Percentiles rank a stretch among this genome's conserved stretches.
These are phyloP conservation scores for Trametes polyzona DNA, from an alignment of 1,284 basidiomycete genomes.

Conservation along the genomic window DNA sequence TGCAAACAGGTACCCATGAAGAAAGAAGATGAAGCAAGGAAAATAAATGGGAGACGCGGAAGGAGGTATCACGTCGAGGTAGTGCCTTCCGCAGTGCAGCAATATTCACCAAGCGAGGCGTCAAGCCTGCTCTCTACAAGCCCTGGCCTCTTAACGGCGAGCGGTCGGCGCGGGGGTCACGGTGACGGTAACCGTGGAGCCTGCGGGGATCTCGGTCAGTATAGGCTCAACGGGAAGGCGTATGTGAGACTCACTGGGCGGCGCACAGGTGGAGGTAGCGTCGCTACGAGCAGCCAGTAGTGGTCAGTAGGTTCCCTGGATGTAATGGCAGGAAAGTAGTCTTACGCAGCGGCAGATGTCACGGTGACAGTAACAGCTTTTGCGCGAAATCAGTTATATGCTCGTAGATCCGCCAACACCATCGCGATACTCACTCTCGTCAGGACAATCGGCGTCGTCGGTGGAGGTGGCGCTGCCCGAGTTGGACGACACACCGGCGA, in stretches of 20 bases:
- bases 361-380: constrained; percentile 30
- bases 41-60: constrained; percentile 4
- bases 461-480: constrained; percentile 11
- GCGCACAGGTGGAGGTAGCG: constrained; percentile 16
- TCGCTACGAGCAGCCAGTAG: not conserved
- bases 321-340: not conserved
- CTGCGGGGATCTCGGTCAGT: not conserved
- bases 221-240: not conserved
- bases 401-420: not conserved
- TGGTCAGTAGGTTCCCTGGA: not conserved
- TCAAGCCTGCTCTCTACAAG: not conserved
- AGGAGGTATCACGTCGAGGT: constrained; percentile 10
- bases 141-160: not conserved
- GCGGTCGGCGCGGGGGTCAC: constrained; percentile 18
- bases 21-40: not conserved
- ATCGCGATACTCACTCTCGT: constrained; percentile 2
- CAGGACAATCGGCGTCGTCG: constrained; percentile 12
- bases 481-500: constrained; percentile 36
- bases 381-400: constrained; percentile 19
- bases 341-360: constrained; percentile 26
- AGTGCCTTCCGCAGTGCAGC: constrained; percentile 19
- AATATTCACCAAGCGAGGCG: constrained; percentile 15
- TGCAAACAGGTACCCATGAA: constrained; percentile 14
- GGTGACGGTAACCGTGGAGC: constrained; percentile 21
- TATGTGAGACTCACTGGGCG: constrained; percentile 5